These are phyloP conservation scores for Candida dajiaensis DNA, from an alignment of 805 yeast species.

Conservation along the genomic window DNA sequence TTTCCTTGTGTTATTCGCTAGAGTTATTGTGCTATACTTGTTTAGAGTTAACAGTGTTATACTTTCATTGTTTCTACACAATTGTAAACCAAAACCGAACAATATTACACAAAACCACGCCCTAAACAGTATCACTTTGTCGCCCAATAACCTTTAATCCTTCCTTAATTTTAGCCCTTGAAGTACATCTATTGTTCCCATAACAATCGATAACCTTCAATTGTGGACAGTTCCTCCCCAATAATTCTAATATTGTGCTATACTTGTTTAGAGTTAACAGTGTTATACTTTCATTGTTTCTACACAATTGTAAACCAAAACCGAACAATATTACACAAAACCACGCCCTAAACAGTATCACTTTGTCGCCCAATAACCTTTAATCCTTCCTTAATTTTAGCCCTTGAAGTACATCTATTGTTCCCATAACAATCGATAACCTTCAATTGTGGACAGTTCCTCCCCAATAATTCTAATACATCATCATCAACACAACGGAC, in stretches of 20 bases:
- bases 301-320: too few species aligned
- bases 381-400: conserved; percentile 46
- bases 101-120: background rate
- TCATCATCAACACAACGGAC: conserved; percentile 71
- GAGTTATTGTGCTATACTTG: background rate
- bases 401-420: conserved; percentile 56
- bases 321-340: background rate
- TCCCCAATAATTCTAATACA: conserved; percentile 49
- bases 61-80: too few species aligned
- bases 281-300: too few species aligned
- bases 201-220: conserved; percentile 70
- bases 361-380: conserved; percentile 72
- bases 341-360: conserved; percentile 32
- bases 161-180: conserved; percentile 42
- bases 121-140: conserved; percentile 48
- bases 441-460: conserved; percentile 54
- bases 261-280: too few species aligned
- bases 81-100: too few species aligned
- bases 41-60: too few species aligned
- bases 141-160: conserved; percentile 68
- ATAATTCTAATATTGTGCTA: conserved; percentile 47
- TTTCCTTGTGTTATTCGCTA: background rate
- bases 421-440: conserved; percentile 79
- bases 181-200: conserved; percentile 68
- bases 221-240: conserved; percentile 55